A percentile compares a stretch with the other conserved stretches of the same genome.
Conservation (phyloP, 306 rosid species). For the apple (Malus domestica) region DNA sequence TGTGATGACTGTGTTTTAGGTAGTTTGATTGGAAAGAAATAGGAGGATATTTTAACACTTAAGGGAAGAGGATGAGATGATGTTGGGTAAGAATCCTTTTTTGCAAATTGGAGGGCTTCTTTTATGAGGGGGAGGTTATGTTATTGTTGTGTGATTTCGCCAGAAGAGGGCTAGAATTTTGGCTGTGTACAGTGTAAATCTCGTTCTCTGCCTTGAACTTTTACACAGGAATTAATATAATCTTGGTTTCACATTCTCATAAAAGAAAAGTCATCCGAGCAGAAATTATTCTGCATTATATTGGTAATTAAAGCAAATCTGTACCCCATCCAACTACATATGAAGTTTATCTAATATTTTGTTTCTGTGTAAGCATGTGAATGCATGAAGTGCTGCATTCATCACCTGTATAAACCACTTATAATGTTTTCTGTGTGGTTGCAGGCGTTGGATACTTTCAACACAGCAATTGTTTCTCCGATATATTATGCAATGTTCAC, state of each 20-base stretch:
- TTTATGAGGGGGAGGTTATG: not conserved
- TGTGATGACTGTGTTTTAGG: not conserved
- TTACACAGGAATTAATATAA: not conserved
- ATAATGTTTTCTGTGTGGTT: not conserved
- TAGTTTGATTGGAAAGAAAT: not conserved
- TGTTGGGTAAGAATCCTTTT: not conserved
- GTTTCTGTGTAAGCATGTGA: not conserved
- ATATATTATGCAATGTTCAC: conserved; percentile 91
- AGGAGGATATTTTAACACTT: not conserved
- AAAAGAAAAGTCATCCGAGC: not conserved
- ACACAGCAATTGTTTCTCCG: conserved; percentile 81
- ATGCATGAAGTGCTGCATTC: not conserved
- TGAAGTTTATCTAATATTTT: not conserved
- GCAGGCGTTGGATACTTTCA: conserved; percentile 86
- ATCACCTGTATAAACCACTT: not conserved
- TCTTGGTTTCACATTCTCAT: not conserved
- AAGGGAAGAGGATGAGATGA: not conserved
- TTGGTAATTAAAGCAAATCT: not conserved
- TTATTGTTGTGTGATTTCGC: not conserved
- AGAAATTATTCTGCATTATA: not conserved
- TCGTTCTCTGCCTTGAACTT: not conserved
- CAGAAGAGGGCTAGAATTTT: not conserved
- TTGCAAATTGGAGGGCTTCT: not conserved
- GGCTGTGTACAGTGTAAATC: not conserved
- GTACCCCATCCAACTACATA: too few relatives aligned